These are phyloP conservation scores for Leccinum angustisporum DNA, from an alignment of 1,284 basidiomycete species.

Conservation along the genomic window DNA sequence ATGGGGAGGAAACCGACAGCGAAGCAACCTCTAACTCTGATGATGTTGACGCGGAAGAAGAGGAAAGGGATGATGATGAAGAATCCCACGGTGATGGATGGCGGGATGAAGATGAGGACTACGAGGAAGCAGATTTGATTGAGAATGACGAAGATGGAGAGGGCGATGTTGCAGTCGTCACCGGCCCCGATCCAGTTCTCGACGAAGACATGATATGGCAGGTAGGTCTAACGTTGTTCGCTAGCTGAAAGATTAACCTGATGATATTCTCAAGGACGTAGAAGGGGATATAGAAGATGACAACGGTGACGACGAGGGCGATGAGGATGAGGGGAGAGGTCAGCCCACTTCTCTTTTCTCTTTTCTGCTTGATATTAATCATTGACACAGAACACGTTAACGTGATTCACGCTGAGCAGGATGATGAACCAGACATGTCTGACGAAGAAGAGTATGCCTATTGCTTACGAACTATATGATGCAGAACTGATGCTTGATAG, in stretches of 20 bases:
- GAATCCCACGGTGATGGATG: constrained; percentile 66
- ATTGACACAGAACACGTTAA: constrained; percentile 30
- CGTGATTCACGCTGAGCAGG: constrained; percentile 52
- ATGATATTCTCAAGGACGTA: constrained; percentile 49
- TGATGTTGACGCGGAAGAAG: constrained; percentile 60
- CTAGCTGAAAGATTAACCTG: constrained; percentile 4
- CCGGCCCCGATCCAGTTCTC: constrained; percentile 40
- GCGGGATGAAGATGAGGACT: constrained; percentile 65
- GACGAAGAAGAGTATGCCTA: constrained; percentile 69
- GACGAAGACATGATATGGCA: constrained; percentile 72
- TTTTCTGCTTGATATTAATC: constrained; percentile 12
- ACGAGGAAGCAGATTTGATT: constrained; percentile 57
- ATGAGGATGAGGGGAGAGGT: constrained; percentile 48
- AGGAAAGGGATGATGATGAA: constrained; percentile 59
- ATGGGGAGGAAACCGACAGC: constrained; percentile 76
- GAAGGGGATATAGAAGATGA: constrained; percentile 56
- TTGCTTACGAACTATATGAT: not conserved
- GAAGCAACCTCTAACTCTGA: constrained; percentile 75
- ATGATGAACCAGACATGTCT: constrained; percentile 64
- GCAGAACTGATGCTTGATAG: constrained; percentile 34
- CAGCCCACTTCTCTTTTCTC: constrained; percentile 4
- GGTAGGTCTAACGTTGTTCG: constrained; percentile 43
- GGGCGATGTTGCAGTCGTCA: constrained; percentile 42
- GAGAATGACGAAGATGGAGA: constrained; percentile 56
- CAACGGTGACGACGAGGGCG: constrained; percentile 42